Evolutionary conservation across 495 filamentous ascomycete genomes (phyloP).

Genomic region (Neohortaea acidophila): DNA sequence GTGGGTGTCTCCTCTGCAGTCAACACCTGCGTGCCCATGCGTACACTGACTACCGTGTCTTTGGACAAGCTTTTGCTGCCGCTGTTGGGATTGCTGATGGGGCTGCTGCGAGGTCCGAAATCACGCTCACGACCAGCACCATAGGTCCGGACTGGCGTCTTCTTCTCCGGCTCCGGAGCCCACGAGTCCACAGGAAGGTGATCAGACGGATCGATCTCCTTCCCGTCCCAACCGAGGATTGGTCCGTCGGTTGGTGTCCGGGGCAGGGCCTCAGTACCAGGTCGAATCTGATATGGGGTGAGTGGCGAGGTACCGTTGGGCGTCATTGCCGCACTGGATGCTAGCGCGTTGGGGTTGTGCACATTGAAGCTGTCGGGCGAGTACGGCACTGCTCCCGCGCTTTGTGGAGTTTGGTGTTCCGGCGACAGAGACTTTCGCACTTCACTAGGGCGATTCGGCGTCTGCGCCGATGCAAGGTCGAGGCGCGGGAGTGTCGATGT

Average conservation of each 20-base stretch:
- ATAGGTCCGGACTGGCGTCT: constrained; percentile 14
- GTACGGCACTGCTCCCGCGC: constrained; percentile 52
- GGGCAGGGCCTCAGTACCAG: not conserved
- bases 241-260: constrained; percentile 4
- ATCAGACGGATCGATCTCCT: constrained; percentile 82
- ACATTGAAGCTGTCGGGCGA: constrained; percentile 76
- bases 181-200: constrained; percentile 81
- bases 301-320: constrained; percentile 3
- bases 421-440: constrained; percentile 67
- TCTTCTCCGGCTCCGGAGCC: constrained; percentile 75
- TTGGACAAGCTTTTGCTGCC: constrained; percentile 1
- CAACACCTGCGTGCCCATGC: constrained; percentile 6
- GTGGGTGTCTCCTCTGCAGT: too few species aligned
- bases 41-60: constrained; percentile 14
- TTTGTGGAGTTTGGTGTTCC: constrained; percentile 40
- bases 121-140: constrained; percentile 15
- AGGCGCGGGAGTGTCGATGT: constrained; percentile 3
- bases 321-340: constrained; percentile 4
- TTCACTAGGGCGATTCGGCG: constrained; percentile 37
- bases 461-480: not conserved
- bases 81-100: not conserved
- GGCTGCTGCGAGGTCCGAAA: constrained; percentile 9
- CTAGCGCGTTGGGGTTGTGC: constrained; percentile 43
- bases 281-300: constrained; percentile 6
- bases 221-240: constrained; percentile 70